Evolutionary conservation across 495 filamentous ascomycete species (phyloP).

Genomic region (Hypoxylon intermedium): DNA sequence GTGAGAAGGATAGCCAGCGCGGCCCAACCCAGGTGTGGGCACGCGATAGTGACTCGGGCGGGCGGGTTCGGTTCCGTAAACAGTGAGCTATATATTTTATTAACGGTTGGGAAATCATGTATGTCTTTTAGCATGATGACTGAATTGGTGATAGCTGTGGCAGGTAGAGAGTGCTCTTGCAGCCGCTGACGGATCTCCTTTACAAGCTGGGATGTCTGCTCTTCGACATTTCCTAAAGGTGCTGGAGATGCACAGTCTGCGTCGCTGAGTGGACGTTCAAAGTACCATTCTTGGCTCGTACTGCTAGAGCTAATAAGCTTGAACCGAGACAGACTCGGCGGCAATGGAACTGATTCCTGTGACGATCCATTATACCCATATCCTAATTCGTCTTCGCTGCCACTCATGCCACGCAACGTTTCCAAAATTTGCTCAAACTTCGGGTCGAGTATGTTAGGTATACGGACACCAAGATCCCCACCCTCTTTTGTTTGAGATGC

Average conservation of each 20-base stretch:
- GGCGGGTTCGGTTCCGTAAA: constrained; percentile 83
- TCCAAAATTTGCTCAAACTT: constrained; percentile 48
- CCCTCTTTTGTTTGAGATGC: constrained; percentile 9
- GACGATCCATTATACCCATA: background rate
- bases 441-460: constrained; percentile 55
- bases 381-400: background rate
- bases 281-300: constrained; percentile 34
- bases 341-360: background rate
- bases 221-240: constrained; percentile 37
- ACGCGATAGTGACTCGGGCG: constrained; percentile 77
- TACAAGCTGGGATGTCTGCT: constrained; percentile 45
- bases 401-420: background rate
- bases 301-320: background rate
- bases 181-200: constrained; percentile 46
- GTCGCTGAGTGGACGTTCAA: background rate
- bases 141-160: constrained; percentile 71
- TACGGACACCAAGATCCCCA: constrained; percentile 44
- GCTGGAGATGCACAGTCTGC: too few species aligned
- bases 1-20: constrained; percentile 61
- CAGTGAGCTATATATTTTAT: constrained; percentile 71
- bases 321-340: background rate
- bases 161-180: constrained; percentile 33
- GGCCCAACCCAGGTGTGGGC: constrained; percentile 56
- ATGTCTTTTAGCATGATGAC: constrained; percentile 82
- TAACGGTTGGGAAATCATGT: constrained; percentile 75